A percentile compares a stretch with the other conserved stretches of the same genome.
phyloP scores from a whole-genome alignment of 2,329 filamentous ascomycete species.

The Hypoxylon sp. region DNA sequence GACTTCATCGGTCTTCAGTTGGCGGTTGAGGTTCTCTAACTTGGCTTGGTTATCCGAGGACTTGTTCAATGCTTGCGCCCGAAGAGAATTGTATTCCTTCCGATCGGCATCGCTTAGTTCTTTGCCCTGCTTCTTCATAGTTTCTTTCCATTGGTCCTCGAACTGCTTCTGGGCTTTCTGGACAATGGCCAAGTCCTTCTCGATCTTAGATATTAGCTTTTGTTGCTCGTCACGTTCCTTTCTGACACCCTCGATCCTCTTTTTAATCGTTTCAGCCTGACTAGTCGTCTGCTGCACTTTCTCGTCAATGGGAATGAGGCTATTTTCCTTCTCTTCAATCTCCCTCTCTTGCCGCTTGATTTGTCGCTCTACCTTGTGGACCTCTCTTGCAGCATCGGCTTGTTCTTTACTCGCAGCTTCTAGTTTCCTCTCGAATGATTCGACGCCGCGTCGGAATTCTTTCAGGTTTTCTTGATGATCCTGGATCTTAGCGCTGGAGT shows the following conservation, averaged over 20 bases:
- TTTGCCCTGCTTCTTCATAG: slow-evolving; percentile 85
- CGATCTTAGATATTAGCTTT: slow-evolving; percentile 73
- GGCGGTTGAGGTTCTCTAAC: slow-evolving; percentile 85
- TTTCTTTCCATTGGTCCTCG: slow-evolving; percentile 85
- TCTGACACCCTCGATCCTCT: slow-evolving; percentile 72
- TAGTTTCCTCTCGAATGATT: slow-evolving; percentile 81
- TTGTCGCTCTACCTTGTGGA: slow-evolving; percentile 81
- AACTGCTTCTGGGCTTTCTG: slow-evolving; percentile 90
- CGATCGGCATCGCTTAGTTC: slow-evolving; percentile 86
- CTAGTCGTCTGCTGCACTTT: slow-evolving; percentile 83
- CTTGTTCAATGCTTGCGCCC: slow-evolving; percentile 83
- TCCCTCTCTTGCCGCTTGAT: slow-evolving; percentile 88
- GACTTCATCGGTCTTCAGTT: slow-evolving; percentile 90
- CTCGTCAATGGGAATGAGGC: slow-evolving; percentile 87
- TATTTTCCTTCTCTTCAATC: slow-evolving; percentile 86
- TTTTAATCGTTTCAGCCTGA: slow-evolving; percentile 73
- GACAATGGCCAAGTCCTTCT: slow-evolving; percentile 83
- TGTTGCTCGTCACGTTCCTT: slow-evolving; percentile 81
- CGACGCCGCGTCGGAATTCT: slow-evolving; percentile 87
- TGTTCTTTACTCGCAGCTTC: slow-evolving; percentile 88
- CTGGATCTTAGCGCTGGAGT: slow-evolving; percentile 88
- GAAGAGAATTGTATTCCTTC: slow-evolving; percentile 86
- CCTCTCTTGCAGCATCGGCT: slow-evolving; percentile 76
- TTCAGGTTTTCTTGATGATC: slow-evolving; percentile 95
- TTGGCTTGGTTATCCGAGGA: slow-evolving; percentile 83